Percentiles rank a stretch among this genome's conserved stretches.
Conservation (phyloP, 176 grass and related monocot species). For the Coix lacrymajobi region DNA sequence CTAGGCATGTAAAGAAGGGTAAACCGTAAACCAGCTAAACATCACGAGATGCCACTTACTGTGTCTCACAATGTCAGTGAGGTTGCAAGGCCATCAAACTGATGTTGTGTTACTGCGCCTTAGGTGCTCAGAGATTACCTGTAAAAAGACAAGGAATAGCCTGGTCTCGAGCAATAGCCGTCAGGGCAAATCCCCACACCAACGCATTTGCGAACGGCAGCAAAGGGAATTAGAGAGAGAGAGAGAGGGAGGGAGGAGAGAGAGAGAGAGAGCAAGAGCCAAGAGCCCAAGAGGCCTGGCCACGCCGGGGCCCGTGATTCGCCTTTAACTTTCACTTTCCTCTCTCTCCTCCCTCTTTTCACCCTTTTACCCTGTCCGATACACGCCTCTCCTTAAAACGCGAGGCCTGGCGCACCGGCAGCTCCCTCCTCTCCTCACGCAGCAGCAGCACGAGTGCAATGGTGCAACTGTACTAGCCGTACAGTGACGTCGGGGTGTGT, state of each 20-base stretch:
- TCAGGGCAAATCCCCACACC: too few relatives aligned
- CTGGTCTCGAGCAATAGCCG: background rate
- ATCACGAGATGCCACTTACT: background rate
- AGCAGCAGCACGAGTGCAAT: slow-evolving; percentile 23
- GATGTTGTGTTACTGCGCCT: background rate
- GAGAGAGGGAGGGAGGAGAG: background rate
- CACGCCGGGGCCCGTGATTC: slow-evolving; percentile 51
- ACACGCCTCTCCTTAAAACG: slow-evolving; percentile 32
- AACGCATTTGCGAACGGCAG: background rate
- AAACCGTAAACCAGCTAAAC: background rate
- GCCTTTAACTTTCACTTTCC: slow-evolving; percentile 56
- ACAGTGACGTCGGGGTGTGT: slow-evolving; percentile 18
- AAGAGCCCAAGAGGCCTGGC: background rate
- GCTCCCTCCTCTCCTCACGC: background rate
- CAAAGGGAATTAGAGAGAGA: background rate
- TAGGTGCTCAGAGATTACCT: slow-evolving; percentile 2
- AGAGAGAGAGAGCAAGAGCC: background rate
- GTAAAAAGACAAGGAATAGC: slow-evolving; percentile 29
- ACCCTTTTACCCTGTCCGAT: slow-evolving; percentile 18
- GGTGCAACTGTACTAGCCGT: slow-evolving; percentile 8
- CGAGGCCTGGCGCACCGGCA: slow-evolving; percentile 28
- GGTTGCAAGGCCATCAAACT: slow-evolving; percentile 8
- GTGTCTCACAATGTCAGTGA: too few relatives aligned
- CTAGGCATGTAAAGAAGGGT: slow-evolving; percentile 24
- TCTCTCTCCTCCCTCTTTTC: slow-evolving; percentile 11